Base-by-base conservation (phyloP, 495 filamentous ascomycete species). In the Saxispiralis lemnorum region DNA sequence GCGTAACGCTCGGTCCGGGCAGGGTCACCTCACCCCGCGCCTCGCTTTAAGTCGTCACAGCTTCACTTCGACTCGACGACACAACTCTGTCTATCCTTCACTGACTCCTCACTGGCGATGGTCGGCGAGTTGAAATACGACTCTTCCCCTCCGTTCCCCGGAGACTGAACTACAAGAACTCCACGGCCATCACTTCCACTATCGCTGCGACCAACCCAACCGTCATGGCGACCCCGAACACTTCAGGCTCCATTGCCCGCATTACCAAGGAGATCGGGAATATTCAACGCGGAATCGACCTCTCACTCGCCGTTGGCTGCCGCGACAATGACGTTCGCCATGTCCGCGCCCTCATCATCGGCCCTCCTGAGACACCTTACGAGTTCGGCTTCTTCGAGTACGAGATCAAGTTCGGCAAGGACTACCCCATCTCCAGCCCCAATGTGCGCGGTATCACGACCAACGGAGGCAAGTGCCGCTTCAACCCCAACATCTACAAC, bases 401-500 rank as follows among this genome's bases (percentile, higher is more conserved):
- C 44, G 35, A 45, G 4, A 5, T 44, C 43, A 43, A 49, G 37
- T 46, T 56, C 34, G 19, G n/a, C 21, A 24, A 49, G 88, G 87
- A 93, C 11, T 97, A 97, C 54, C 89, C 89, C 11, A 77, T 73
- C 39, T 86, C 77, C 45, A 76, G 87, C 2, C 89, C 89, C 1
- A 53, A 50, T 2, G 86, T 96, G 11, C 75, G 60, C 7, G 75
- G 79, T 6, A 67, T 75, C 31, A 95, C 92, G 1, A 97, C 89
- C 2, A 95, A 96, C 58, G 67, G 69, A 14, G 92, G 89, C 19
- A 65, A 77, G 40, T 83, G 78, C 53, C 77, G 89, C 4, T 97
- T 95, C 67, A 94, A 94, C 53, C 89, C 89, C 9, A 97, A 97
- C 57, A 93, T 97, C 48, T 97, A 97, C 57, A 73, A 84, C 4